Base-by-base conservation (phyloP, 371 early-diverging fungal genomes). In the Umbelopsis sp. region DNA sequence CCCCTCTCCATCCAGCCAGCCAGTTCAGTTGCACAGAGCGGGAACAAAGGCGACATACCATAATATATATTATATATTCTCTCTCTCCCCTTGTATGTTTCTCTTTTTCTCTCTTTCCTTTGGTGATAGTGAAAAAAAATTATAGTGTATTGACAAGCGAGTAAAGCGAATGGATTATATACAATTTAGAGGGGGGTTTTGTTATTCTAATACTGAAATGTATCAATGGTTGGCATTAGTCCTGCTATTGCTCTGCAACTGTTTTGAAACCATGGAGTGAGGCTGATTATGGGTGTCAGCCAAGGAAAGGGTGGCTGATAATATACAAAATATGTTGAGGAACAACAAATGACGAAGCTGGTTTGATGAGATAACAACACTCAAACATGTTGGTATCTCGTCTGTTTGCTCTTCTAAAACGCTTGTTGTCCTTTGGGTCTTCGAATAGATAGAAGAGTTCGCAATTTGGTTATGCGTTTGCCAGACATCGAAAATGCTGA, bases 21-120 rank as follows among this genome's bases (percentile, higher is more conserved):
- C 35, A 35, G 35, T 37, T 29, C 35, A 57, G 57, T 57, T 57
- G 57, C 57, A 57, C 57, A 57, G 57, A 57, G 57, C 57, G 57
- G 57, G 57, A 35, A 29, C 48, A 48, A 8, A 45, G 45, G 29
- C 29, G 29, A 7, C 4, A 22, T 51, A 29, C 25, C 12, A 22
- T 51, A 14, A 51, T 14, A 11, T 51, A 20, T 57, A 16, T 29
- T 29, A 29, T 29, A 4, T 29, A 29, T 29, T 29, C 4, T 29
- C 4, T 29, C 29, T 29, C 29, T 29, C 29, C 1, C 29, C 29
- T 29, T 29, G 29, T 29, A 29, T 29, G 29, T 57, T 3, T 53
- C 32, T 29, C 53, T 53, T 32, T 24, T 53, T 12, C 41, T 7
- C 41, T 41, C 2, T 7, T 41, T 41, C 41, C 41, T 7, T 2